phyloP scores from a whole-genome alignment of 2,329 filamentous ascomycete genomes.

The Verticillium longisporum region DNA sequence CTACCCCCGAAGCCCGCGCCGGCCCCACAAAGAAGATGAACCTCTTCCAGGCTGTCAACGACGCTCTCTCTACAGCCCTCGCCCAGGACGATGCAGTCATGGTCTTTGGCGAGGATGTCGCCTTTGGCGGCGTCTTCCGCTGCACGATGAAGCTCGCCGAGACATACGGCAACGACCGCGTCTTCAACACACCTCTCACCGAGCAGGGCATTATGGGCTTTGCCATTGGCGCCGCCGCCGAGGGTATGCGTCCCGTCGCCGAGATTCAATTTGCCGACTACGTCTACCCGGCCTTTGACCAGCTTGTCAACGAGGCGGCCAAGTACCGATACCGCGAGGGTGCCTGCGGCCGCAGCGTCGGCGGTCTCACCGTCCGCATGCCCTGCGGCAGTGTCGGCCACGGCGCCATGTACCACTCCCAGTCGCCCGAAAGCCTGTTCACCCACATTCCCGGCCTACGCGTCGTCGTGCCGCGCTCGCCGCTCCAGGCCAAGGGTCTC shows the following conservation, averaged over 20 bases:
- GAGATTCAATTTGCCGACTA: conserved; percentile 98
- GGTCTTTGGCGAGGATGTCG: conserved; percentile 93
- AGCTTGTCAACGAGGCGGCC: conserved; percentile 88
- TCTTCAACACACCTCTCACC: conserved; percentile 93
- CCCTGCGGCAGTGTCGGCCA: conserved; percentile 86
- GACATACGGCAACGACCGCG: conserved; percentile 78
- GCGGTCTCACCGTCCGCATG: conserved; percentile 84
- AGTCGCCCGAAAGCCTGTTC: conserved; percentile 84
- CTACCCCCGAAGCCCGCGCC: conserved; percentile 59
- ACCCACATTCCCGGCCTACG: conserved; percentile 79
- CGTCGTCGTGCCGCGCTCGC: conserved; percentile 81
- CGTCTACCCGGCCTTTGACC: conserved; percentile 86
- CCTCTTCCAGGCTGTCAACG: conserved; percentile 89
- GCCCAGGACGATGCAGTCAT: conserved; percentile 78
- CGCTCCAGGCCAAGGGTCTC: conserved; percentile 81
- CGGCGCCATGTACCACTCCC: conserved; percentile 80
- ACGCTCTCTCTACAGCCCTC: conserved; percentile 76
- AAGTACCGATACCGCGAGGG: conserved; percentile 78
- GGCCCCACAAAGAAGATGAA: conserved; percentile 81
- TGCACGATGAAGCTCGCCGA: conserved; percentile 88
- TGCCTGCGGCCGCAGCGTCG: conserved; percentile 50
- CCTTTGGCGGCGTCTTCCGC: conserved; percentile 93
- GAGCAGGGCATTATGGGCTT: conserved; percentile 96
- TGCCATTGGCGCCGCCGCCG: conserved; percentile 80
- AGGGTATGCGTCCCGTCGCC: conserved; percentile 87